Evolutionary conservation across 345 rosid genomes (phyloP), one percentile per base, ranked within the genome.

Genomic region (Alliaria petiolata): DNA sequence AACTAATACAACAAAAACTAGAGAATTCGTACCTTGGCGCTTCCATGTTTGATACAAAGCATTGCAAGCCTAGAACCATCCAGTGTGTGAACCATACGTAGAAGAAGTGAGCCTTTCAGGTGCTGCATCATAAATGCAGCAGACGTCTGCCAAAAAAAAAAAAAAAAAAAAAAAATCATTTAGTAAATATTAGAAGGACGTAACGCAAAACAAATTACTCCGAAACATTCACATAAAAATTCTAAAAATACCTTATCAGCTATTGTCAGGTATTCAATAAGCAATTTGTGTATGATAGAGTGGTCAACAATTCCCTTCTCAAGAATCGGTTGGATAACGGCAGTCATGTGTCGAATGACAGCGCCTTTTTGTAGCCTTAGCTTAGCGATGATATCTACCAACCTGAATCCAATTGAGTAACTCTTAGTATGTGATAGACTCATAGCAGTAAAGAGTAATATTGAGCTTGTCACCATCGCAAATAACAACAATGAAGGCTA

Each of bases 241-340:
- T 16, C 8, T 15, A 9, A 16, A 6, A 17, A 55, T 46, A 95
- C 98, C 98, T 88, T 81, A 76, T 85, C 96, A 62, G 93, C 96
- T 67, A 92, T 66, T 75, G 85, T 81, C 54, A 95, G 76, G 80
- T 88, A 92, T 77, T 95, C 99, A 72, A 85, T 60, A 42, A 95
- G 75, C 80, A 92, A 58, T 65, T 83, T 85, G 81, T 95, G 99
- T 77, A 79, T 80, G 69, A 95, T 88, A 50, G 92, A 76, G 81
- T 95, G 98, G 77, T 91, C 99, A 6, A 89, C 83, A 46, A 95
- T 87, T 76, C 99, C 98, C 75, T 95, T 95, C 85, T 95, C 98
- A 2, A 95, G 77, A 76, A 95, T 85, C 43, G 98, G 99, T 78
- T 91, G 97, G 79, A 91, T 78, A 60, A 85, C 83, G 31, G 82